Evolutionary conservation across 176 grass and related monocot species (phyloP), one percentile per base, ranked within the genome.

Genomic region (Avena atlantica): DNA sequence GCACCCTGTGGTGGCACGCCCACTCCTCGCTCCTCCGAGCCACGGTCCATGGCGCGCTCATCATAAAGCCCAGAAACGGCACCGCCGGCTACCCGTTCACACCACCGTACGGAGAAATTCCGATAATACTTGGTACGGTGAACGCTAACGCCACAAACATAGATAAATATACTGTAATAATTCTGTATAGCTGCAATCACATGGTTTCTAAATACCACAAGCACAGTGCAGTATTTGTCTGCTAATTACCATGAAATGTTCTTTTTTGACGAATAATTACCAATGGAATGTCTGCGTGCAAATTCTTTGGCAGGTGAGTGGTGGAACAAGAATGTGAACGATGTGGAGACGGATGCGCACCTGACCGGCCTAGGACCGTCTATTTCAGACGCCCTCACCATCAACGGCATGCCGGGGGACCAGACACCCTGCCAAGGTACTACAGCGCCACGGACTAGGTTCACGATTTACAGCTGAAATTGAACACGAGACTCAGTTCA

Each of bases 1-100:
- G 95, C 86, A 97, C 95, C 29, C 82, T 97, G 27, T 97, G 95
- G 95, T 97, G 95, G 95, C 95, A 95, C 74, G 89, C 95, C 62
- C 93, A 97, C 79, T 44, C 34, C 44, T 88, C 83, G 2, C 81
- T 82, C 75, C 82, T 91, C 37, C 87, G 91, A 4, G 81, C 94
- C 8, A 96, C 91, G 23, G 66, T 96, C 72, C 15, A 96, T 27
- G 94, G 89, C 29, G 91, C 94, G 1, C 85, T 96, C 75, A 64
- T 93, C 79, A 81, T 96, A 27, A 66, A 50, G 40, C 91, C 89
- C 0, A 90, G 59, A 58, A 50, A 12, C 2, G 86, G 84, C 20
- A 12, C 63, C 0, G 37, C 8, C 3, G 80, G 70, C 0, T 93
- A 91, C 60, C 93, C 89, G 25, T 95, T 93, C 57, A 29, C 81